Conservation (phyloP, 2,329 filamentous ascomycete genomes). For the Xylaria sp. region DNA sequence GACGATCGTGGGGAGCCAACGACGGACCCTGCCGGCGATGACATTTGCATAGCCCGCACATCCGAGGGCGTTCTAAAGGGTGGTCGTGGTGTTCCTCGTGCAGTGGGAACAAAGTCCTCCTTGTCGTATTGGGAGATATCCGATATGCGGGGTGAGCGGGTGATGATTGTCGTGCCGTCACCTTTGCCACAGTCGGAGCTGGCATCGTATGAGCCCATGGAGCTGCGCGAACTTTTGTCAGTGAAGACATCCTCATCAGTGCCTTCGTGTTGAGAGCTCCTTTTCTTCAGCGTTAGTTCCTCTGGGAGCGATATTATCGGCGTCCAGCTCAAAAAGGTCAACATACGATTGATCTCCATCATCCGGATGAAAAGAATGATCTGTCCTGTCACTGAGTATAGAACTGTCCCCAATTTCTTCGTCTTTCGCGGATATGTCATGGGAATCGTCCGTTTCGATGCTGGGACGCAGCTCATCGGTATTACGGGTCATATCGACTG, state of each 20-base stretch:
- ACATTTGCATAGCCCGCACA: constrained; percentile 77
- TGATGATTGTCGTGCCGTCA: constrained; percentile 49
- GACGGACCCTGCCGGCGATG: constrained; percentile 68
- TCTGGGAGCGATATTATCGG: constrained; percentile 28
- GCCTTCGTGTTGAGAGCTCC: constrained; percentile 62
- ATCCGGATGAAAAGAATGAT: constrained; percentile 45
- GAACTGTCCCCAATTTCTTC: constrained; percentile 47
- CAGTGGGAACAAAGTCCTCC: constrained; percentile 63
- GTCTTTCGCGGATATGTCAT: constrained; percentile 45
- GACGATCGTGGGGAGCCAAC: constrained; percentile 64
- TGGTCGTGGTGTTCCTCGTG: constrained; percentile 68
- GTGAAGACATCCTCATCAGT: constrained; percentile 68
- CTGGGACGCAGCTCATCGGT: constrained; percentile 37
- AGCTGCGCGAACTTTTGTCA: constrained; percentile 66
- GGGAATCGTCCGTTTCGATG: constrained; percentile 50
- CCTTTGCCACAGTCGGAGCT: constrained; percentile 48
- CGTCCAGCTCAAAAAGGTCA: constrained; percentile 41
- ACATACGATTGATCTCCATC: constrained; percentile 46
- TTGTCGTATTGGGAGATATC: constrained; percentile 61
- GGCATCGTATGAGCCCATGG: constrained; percentile 61
- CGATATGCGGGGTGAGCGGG: constrained; percentile 58
- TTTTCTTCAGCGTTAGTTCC: constrained; percentile 53
- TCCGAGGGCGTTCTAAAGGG: constrained; percentile 76
- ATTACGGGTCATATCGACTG: not conserved
- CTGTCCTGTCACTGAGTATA: constrained; percentile 48